Evolutionary conservation across 2,329 filamentous ascomycete species (phyloP).

Genomic region (Chrysoporthe austroafricana): DNA sequence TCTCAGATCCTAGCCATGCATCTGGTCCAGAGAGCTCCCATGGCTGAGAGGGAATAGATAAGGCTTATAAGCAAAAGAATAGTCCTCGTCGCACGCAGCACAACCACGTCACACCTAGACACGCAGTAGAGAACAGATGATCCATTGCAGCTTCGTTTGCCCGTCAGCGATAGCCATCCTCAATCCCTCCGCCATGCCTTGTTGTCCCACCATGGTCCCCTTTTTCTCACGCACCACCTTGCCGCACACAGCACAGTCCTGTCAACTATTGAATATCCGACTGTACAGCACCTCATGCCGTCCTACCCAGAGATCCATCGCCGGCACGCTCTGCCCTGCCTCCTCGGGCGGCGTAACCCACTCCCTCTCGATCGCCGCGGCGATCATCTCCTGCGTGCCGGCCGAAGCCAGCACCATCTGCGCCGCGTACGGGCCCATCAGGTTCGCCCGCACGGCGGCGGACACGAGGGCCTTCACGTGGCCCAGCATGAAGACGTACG

Average conservation of each 20-base stretch:
- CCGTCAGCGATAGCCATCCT: background rate
- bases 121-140: background rate
- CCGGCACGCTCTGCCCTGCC: slow-evolving; percentile 75
- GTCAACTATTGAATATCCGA: slow-evolving; percentile 81
- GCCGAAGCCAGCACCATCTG: slow-evolving; percentile 71
- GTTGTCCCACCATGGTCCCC: background rate
- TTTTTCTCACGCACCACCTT: background rate
- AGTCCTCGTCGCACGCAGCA: background rate
- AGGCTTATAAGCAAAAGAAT: background rate
- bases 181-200: background rate
- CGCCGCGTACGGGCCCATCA: slow-evolving; percentile 81
- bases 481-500: slow-evolving; percentile 75
- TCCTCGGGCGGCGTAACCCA: slow-evolving; percentile 63
- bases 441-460: slow-evolving; percentile 75
- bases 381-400: slow-evolving; percentile 61
- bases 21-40: background rate
- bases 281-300: slow-evolving; percentile 83
- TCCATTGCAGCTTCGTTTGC: background rate
- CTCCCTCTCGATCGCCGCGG: slow-evolving; percentile 61
- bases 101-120: background rate
- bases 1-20: background rate
- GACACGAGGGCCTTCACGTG: slow-evolving; percentile 78
- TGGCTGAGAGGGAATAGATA: background rate
- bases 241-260: background rate
- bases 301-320: slow-evolving; percentile 82